These are phyloP conservation scores for Populus tomentosa DNA, from an alignment of 441 rosid species.

Conservation along the genomic window DNA sequence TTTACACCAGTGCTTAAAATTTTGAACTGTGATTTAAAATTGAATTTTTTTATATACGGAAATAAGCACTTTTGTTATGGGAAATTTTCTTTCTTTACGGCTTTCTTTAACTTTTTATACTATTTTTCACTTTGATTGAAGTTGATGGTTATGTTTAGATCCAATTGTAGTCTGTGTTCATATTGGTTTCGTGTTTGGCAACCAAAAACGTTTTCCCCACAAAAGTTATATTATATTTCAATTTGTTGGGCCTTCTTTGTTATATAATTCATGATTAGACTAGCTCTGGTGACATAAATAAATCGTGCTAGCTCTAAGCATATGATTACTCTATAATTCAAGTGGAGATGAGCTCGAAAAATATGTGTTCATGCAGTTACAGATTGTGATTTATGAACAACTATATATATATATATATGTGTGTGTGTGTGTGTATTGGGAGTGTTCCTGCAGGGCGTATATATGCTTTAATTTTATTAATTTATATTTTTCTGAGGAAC, in stretches of 20 bases:
- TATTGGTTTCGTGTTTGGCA: background rate
- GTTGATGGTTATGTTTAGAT: background rate
- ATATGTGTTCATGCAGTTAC: background rate
- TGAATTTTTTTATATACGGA: too few relatives aligned
- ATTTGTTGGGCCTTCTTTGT: too few relatives aligned
- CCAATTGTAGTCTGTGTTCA: conserved; percentile 2
- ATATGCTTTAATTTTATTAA: too few relatives aligned
- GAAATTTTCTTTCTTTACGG: background rate
- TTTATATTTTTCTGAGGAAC: background rate
- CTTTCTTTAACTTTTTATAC: background rate
- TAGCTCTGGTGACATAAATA: background rate
- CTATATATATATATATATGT: background rate
- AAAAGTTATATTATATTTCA: too few relatives aligned
- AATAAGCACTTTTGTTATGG: background rate
- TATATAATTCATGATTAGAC: background rate
- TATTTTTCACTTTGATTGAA: background rate
- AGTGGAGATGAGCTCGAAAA: conserved; percentile 8
- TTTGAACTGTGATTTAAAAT: too few relatives aligned
- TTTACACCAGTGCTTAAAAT: too few relatives aligned
- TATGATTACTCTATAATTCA: background rate
- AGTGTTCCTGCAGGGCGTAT: background rate
- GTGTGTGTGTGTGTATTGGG: background rate
- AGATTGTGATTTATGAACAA: background rate
- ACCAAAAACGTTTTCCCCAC: background rate
- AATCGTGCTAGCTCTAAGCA: background rate